Evolutionary conservation across 1,284 basidiomycete genomes (phyloP).

Genomic region (Xerocomus amazonicus): DNA sequence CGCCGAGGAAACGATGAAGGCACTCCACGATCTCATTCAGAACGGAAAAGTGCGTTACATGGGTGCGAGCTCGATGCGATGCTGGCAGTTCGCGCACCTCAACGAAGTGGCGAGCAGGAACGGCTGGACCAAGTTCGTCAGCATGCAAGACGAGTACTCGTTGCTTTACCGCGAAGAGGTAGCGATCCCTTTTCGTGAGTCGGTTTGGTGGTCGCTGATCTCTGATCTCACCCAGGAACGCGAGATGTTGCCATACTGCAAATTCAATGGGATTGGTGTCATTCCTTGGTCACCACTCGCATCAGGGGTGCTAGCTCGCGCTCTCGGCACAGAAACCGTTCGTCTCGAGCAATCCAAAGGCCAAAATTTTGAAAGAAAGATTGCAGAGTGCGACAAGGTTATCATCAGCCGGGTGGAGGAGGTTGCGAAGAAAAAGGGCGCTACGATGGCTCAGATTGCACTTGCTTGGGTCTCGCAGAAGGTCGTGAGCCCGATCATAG

Average conservation of each 20-base stretch:
- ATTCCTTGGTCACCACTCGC: slow-evolving; percentile 42
- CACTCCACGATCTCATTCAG: slow-evolving; percentile 42
- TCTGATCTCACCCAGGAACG: slow-evolving; percentile 40
- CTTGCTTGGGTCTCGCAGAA: slow-evolving; percentile 39
- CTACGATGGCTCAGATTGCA: slow-evolving; percentile 42
- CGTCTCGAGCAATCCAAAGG: slow-evolving; percentile 26
- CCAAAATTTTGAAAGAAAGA: slow-evolving; percentile 26
- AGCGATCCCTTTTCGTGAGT: neutral
- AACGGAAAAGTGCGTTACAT: slow-evolving; percentile 45
- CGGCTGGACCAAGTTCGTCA: slow-evolving; percentile 38
- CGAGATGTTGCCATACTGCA: slow-evolving; percentile 47
- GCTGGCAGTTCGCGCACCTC: slow-evolving; percentile 42
- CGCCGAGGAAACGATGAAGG: slow-evolving; percentile 44
- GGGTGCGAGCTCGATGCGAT: slow-evolving; percentile 42
- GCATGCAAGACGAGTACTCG: slow-evolving; percentile 42
- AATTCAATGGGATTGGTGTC: slow-evolving; percentile 44
- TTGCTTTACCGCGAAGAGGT: slow-evolving; percentile 42
- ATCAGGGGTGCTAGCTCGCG: slow-evolving; percentile 39
- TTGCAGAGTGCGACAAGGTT: slow-evolving; percentile 30
- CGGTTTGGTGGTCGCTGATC: neutral
- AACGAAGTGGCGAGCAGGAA: slow-evolving; percentile 38
- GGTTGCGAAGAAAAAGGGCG: slow-evolving; percentile 35
- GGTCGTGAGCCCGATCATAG: slow-evolving; percentile 40
- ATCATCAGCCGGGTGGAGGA: slow-evolving; percentile 44
- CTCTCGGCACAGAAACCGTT: slow-evolving; percentile 29